These are phyloP conservation scores for Whalleya microplaca DNA, from an alignment of 2,329 filamentous ascomycete species.

Conservation along the genomic window DNA sequence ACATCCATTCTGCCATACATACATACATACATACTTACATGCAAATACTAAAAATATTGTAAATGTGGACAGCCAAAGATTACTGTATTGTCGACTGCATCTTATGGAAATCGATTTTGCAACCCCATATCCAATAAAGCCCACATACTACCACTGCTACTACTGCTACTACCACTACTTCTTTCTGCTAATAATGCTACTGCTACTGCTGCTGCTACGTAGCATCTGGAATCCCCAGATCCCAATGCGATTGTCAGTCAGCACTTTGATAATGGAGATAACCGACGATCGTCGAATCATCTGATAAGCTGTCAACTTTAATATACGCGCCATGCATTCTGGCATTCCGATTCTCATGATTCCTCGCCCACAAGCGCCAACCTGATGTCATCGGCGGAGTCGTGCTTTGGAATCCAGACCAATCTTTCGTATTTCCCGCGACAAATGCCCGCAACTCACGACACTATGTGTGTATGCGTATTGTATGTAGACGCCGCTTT, in stretches of 20 bases:
- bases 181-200: no score
- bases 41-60: background rate
- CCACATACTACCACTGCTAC: no score
- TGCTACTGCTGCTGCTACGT: no score
- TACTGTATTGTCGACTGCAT: constrained; percentile 23
- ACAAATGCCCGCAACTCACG: background rate
- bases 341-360: constrained; percentile 20
- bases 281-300: constrained; percentile 16
- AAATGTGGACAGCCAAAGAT: constrained; percentile 3
- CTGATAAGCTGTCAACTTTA: constrained; percentile 13
- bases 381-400: constrained; percentile 4
- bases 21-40: constrained; percentile 6
- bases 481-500: constrained; percentile 1
- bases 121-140: constrained; percentile 1
- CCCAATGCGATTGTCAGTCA: background rate
- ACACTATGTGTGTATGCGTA: no score
- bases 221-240: background rate
- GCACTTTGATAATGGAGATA: background rate
- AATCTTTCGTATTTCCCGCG: constrained; percentile 11
- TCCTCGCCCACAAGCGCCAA: constrained; percentile 9
- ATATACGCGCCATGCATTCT: constrained; percentile 23
- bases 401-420: constrained; percentile 2
- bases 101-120: constrained; percentile 18
- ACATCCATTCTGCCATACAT: background rate
- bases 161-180: no score